phyloP scores from a whole-genome alignment of 1,139 yeast species.

The Yamadazyma sp. region DNA sequence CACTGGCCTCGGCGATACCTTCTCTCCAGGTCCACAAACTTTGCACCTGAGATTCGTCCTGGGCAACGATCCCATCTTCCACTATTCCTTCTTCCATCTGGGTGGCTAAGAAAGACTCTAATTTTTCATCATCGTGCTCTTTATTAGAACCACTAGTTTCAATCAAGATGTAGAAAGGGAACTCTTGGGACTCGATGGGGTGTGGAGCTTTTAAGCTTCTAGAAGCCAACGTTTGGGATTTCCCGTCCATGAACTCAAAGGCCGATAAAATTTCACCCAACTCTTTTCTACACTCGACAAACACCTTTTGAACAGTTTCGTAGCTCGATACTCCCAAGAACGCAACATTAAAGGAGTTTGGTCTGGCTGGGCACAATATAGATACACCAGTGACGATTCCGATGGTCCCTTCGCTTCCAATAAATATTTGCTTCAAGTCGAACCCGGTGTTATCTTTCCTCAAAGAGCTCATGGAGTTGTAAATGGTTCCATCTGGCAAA shows the following conservation, averaged over 20 bases:
- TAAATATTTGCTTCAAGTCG: constrained; percentile 86
- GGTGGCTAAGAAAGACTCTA: constrained; percentile 76
- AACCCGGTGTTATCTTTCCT: constrained; percentile 95
- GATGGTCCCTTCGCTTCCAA: constrained; percentile 90
- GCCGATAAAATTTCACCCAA: constrained; percentile 87
- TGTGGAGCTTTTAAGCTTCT: constrained; percentile 56
- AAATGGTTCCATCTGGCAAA: constrained; percentile 82
- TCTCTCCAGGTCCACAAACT: constrained; percentile 96
- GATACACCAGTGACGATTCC: constrained; percentile 92
- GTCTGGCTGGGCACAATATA: constrained; percentile 88
- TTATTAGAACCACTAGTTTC: constrained; percentile 94
- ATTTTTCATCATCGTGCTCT: constrained; percentile 77
- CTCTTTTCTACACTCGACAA: constrained; percentile 75
- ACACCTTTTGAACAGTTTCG: constrained; percentile 80
- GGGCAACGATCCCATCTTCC: constrained; percentile 91
- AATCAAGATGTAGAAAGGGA: constrained; percentile 86
- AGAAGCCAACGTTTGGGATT: constrained; percentile 66
- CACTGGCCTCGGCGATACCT: constrained; percentile 84
- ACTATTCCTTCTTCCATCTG: constrained; percentile 85
- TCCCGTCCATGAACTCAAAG: constrained; percentile 89
- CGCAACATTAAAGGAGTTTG: constrained; percentile 84
- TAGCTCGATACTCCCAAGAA: constrained; percentile 80
- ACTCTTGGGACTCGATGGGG: constrained; percentile 73
- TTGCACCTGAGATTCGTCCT: constrained; percentile 83
- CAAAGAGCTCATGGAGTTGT: constrained; percentile 76